Conservation (phyloP, 805 yeast species). For the Myxozyma kluyveri region DNA sequence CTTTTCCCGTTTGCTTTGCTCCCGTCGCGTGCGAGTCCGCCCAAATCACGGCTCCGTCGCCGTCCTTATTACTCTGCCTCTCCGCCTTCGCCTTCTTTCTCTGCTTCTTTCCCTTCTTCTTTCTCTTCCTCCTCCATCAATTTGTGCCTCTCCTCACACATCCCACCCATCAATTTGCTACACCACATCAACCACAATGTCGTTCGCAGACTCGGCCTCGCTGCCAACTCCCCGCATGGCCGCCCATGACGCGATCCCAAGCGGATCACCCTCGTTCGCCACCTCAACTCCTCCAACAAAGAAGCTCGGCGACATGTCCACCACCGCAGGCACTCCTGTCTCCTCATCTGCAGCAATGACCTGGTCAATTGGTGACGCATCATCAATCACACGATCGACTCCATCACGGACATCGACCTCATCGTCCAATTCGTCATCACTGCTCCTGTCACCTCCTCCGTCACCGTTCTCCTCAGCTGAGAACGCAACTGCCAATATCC, state of each 20-base stretch:
- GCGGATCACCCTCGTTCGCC: neutral
- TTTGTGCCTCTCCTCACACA: neutral
- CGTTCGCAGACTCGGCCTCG: slow-evolving; percentile 3
- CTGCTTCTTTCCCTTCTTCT: slow-evolving; percentile 1
- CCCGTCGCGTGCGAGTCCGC: neutral
- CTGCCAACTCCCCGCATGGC: slow-evolving; percentile 27
- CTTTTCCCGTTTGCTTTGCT: no score
- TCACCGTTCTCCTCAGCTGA: slow-evolving; percentile 18
- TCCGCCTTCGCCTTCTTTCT: neutral
- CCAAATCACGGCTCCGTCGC: neutral
- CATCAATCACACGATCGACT: neutral
- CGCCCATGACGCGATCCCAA: slow-evolving; percentile 3
- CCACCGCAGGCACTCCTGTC: neutral
- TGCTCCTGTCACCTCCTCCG: slow-evolving; percentile 26
- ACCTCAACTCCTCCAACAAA: neutral
- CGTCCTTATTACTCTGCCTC: neutral
- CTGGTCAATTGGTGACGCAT: neutral
- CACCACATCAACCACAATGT: slow-evolving; percentile 6
- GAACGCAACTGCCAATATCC: neutral
- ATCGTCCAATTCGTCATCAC: slow-evolving; percentile 4
- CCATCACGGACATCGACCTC: neutral
- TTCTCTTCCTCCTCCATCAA: neutral
- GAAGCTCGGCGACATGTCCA: neutral
- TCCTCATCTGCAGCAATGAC: neutral
- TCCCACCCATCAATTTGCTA: neutral